A percentile compares a stretch with the other conserved stretches of the same genome.
Conservation (phyloP, 352 stramenopile genomes). For the Globisporangium carolinianum region DNA sequence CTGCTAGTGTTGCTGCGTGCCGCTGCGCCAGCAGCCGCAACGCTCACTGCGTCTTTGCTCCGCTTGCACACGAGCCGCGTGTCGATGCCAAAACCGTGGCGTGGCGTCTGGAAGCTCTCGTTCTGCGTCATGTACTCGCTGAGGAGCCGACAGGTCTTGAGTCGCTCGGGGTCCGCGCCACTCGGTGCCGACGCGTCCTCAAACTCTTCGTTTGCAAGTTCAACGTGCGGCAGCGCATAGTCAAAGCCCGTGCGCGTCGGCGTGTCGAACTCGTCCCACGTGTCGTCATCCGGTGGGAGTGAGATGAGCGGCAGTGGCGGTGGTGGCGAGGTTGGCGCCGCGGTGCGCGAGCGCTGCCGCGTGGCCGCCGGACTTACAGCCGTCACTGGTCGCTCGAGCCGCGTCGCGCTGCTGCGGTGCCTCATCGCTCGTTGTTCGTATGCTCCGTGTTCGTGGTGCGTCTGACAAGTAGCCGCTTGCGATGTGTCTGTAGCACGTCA, state of each 20-base stretch:
- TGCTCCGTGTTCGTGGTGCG: too few relatives aligned
- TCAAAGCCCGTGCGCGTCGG: constrained; percentile 49
- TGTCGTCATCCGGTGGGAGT: constrained; percentile 49
- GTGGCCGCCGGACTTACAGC: constrained; percentile 7
- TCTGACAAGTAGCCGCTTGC: too few relatives aligned
- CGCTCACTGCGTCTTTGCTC: constrained; percentile 27
- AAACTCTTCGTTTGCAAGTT: constrained; percentile 27
- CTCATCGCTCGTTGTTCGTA: not conserved
- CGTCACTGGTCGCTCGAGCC: not conserved
- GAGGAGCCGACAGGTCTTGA: constrained; percentile 30
- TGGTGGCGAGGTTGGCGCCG: constrained; percentile 27
- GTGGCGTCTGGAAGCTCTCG: constrained; percentile 46
- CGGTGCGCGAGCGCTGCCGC: constrained; percentile 37
- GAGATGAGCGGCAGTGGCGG: constrained; percentile 61
- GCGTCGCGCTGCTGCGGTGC: not conserved
- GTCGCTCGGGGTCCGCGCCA: constrained; percentile 13
- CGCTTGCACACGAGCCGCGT: constrained; percentile 61
- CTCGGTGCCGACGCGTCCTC: constrained; percentile 14
- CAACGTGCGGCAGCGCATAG: constrained; percentile 43
- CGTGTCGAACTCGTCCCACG: constrained; percentile 56
- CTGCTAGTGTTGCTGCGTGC: not conserved
- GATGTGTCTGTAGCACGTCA: too few relatives aligned
- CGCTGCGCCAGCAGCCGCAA: not conserved
- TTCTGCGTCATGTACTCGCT: constrained; percentile 73
- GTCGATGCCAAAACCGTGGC: constrained; percentile 55